Conservation (phyloP, 345 rosid species). For the Eutrema heterophyllum region DNA sequence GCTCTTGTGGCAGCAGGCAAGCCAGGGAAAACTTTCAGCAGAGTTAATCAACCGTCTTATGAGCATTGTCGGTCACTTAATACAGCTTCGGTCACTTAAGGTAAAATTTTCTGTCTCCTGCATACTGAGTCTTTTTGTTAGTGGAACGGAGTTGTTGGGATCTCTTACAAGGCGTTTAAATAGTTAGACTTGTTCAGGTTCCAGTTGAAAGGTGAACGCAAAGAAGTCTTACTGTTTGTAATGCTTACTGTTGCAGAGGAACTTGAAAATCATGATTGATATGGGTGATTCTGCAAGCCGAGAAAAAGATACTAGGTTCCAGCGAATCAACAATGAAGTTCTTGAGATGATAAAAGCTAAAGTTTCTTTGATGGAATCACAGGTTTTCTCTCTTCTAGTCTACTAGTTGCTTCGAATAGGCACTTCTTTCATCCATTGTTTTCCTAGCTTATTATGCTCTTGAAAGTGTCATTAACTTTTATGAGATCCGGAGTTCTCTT, state of each 20-base stretch:
- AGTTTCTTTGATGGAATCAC: constrained; percentile 23
- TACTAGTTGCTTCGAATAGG: background rate
- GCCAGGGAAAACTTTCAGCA: constrained; percentile 77
- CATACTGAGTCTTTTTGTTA: background rate
- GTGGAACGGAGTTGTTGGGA: background rate
- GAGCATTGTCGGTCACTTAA: constrained; percentile 87
- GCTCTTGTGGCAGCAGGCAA: constrained; percentile 56
- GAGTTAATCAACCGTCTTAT: constrained; percentile 81
- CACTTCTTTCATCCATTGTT: background rate
- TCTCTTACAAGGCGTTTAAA: background rate
- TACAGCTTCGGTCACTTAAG: constrained; percentile 94
- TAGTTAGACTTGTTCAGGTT: background rate
- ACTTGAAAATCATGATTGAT: constrained; percentile 77
- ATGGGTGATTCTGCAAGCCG: constrained; percentile 62
- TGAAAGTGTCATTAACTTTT: background rate
- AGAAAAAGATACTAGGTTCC: constrained; percentile 80
- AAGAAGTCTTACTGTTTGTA: background rate
- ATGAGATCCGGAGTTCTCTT: background rate
- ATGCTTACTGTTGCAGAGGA: constrained; percentile 52
- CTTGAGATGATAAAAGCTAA: constrained; percentile 62
- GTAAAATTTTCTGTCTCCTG: constrained; percentile 32
- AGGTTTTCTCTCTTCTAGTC: constrained; percentile 18
- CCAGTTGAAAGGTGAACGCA: background rate
- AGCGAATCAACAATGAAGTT: constrained; percentile 77
- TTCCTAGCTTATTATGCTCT: background rate